phyloP scores from a whole-genome alignment of 2,329 filamentous ascomycete genomes.

The Talaromyces rugulosus region DNA sequence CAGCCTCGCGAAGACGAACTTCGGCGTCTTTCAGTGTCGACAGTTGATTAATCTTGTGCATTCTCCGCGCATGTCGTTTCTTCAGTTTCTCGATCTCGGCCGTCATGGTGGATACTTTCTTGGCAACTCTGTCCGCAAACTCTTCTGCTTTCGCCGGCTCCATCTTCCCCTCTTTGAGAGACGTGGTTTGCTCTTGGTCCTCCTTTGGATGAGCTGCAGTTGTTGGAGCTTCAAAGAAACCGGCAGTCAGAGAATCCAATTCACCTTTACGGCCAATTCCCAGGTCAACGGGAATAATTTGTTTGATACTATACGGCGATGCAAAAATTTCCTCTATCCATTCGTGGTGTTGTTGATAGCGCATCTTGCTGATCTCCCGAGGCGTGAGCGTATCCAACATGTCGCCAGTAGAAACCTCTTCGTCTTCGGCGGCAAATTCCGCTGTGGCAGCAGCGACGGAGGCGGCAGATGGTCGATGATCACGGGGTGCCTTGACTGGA shows the following conservation, averaged over 20 bases:
- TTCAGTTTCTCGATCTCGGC: conserved; percentile 83
- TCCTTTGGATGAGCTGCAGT: conserved; percentile 24
- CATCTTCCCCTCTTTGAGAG: conserved; percentile 55
- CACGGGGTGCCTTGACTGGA: conserved; percentile 37
- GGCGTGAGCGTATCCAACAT: conserved; percentile 86
- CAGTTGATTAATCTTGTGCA: conserved; percentile 69
- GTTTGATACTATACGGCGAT: conserved; percentile 78
- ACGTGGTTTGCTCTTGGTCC: conserved; percentile 24
- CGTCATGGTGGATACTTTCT: conserved; percentile 68
- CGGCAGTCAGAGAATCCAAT: conserved; percentile 74
- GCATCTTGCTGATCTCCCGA: conserved; percentile 77
- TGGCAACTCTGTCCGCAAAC: conserved; percentile 72
- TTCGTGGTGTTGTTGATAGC: conserved; percentile 93
- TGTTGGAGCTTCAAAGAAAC: conserved; percentile 67
- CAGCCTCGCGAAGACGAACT: conserved; percentile 65
- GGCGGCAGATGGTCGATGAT: conserved; percentile 39
- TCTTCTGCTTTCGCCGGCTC: conserved; percentile 74
- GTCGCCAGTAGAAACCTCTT: conserved; percentile 82
- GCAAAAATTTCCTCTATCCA: conserved; percentile 98
- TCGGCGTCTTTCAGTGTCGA: conserved; percentile 70
- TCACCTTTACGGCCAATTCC: conserved; percentile 81
- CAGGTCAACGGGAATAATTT: conserved; percentile 83
- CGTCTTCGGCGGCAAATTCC: conserved; percentile 66
- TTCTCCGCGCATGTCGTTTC: conserved; percentile 67
- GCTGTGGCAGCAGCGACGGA: conserved; percentile 35